Evolutionary conservation across 805 yeast species (phyloP).

Genomic region (Zygotorulaspora chibaensis): DNA sequence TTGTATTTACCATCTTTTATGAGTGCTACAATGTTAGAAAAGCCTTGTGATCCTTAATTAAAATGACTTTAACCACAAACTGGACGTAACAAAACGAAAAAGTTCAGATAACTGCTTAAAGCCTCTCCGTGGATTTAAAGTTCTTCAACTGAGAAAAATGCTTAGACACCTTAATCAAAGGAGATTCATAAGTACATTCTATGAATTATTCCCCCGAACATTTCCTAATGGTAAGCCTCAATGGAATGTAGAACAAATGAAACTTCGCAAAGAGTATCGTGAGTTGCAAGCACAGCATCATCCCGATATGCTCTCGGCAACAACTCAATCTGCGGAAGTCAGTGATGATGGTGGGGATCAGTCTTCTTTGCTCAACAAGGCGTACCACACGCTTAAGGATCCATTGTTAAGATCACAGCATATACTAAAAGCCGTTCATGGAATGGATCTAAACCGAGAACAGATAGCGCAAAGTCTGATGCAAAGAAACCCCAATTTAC

Average conservation of each 20-base stretch:
- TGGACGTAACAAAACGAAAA: no score
- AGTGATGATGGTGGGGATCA: constrained; percentile 18
- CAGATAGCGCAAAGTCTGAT: constrained; percentile 44
- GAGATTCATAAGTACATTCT: constrained; percentile 39
- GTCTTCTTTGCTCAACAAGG: constrained; percentile 63
- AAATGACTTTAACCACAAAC: no score
- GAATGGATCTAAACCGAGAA: constrained; percentile 58
- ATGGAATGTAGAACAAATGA: constrained; percentile 52
- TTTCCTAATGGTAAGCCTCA: constrained; percentile 67
- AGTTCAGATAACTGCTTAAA: no score
- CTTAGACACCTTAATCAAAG: constrained; percentile 6
- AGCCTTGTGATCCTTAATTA: no score
- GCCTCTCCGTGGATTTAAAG: no score
- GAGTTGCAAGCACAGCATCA: constrained; percentile 67
- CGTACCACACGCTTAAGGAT: constrained; percentile 64
- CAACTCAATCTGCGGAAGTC: neutral
- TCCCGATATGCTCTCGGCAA: constrained; percentile 58
- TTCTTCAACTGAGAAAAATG: constrained; percentile 5
- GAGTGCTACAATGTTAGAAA: no score
- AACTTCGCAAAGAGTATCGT: constrained; percentile 71
- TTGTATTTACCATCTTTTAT: no score
- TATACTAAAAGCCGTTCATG: constrained; percentile 41
- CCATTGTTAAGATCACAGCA: constrained; percentile 73
- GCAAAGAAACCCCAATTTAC: constrained; percentile 49
- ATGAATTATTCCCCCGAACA: constrained; percentile 68